A percentile compares a stretch with the other conserved stretches of the same genome.
Conservation (phyloP, 1,284 basidiomycete species). For the Boletellus deceptivus region DNA sequence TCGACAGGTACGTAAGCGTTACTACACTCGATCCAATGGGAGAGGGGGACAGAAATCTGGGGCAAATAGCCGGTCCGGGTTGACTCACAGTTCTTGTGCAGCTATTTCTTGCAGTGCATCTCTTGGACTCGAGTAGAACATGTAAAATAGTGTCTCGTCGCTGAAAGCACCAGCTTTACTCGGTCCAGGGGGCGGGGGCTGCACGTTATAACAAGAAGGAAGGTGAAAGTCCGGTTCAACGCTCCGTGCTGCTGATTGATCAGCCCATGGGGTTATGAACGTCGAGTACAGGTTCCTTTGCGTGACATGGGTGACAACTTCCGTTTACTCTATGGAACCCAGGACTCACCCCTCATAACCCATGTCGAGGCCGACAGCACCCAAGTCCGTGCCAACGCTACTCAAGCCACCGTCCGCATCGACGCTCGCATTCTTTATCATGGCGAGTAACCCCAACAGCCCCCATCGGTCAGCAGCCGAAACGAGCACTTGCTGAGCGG, state of each 20-base stretch:
- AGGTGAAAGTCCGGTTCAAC: conserved; percentile 92
- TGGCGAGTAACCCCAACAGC: conserved; percentile 81
- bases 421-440: conserved; percentile 81
- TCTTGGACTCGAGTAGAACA: conserved; percentile 95
- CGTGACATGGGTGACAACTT: conserved; percentile 23
- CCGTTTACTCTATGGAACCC: conserved; percentile 20
- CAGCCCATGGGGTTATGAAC: conserved; percentile 97
- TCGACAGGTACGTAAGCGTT: conserved; percentile 7
- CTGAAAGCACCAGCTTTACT: conserved; percentile 87
- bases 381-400: conserved; percentile 89
- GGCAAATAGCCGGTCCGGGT: neutral
- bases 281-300: conserved; percentile 81
- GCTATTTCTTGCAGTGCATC: conserved; percentile 95
- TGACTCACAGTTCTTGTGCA: conserved; percentile 89
- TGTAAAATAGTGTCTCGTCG: conserved; percentile 98
- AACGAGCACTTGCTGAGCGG: conserved; percentile 91
- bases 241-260: conserved; percentile 78
- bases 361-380: conserved; percentile 92
- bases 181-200: conserved; percentile 86
- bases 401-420: conserved; percentile 86
- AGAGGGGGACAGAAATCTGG: neutral
- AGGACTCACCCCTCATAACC: conserved; percentile 72
- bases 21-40: neutral
- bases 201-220: conserved; percentile 92
- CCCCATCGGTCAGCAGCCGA: conserved; percentile 97